phyloP scores from a whole-genome alignment of 2,329 filamentous ascomycete species.

The Raffaelea arxii region DNA sequence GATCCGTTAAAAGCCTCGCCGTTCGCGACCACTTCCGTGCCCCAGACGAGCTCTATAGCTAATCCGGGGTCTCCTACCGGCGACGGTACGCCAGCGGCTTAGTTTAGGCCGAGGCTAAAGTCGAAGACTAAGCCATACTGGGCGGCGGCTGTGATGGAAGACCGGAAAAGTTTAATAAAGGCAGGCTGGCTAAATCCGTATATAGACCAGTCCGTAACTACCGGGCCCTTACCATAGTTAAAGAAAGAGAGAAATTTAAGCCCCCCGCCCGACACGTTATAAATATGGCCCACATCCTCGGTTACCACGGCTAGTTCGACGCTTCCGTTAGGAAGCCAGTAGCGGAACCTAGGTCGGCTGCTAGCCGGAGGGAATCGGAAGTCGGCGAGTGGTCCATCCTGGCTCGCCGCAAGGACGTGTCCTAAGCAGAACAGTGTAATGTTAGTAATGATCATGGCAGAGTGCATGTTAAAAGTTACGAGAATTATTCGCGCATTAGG shows the following conservation, averaged over 20 bases:
- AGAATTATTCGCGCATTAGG: too few relatives aligned
- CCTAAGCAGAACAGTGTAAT: background rate
- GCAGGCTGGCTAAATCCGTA: constrained; percentile 30
- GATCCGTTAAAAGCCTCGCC: constrained; percentile 18
- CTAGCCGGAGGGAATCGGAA: constrained; percentile 7
- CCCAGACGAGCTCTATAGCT: constrained; percentile 21
- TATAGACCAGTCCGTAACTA: constrained; percentile 18
- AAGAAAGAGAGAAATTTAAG: constrained; percentile 18
- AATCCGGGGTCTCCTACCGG: constrained; percentile 21
- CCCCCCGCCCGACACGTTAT: constrained; percentile 14
- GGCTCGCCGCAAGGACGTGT: background rate
- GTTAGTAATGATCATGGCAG: background rate
- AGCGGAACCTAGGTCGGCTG: constrained; percentile 14
- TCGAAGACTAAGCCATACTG: constrained; percentile 12
- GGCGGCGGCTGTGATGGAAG: constrained; percentile 9
- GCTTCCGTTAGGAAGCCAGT: constrained; percentile 16
- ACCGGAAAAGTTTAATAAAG: constrained; percentile 13
- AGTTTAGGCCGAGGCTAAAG: constrained; percentile 16
- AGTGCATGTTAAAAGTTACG: background rate
- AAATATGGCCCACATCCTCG: constrained; percentile 13
- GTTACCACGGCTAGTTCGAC: constrained; percentile 11
- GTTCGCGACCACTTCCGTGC: constrained; percentile 19
- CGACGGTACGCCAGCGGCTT: constrained; percentile 16
- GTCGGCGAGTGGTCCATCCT: background rate
- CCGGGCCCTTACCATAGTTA: constrained; percentile 16